phyloP scores from a whole-genome alignment of 2,329 filamentous ascomycete species.

The Byssochlamys sp. region DNA sequence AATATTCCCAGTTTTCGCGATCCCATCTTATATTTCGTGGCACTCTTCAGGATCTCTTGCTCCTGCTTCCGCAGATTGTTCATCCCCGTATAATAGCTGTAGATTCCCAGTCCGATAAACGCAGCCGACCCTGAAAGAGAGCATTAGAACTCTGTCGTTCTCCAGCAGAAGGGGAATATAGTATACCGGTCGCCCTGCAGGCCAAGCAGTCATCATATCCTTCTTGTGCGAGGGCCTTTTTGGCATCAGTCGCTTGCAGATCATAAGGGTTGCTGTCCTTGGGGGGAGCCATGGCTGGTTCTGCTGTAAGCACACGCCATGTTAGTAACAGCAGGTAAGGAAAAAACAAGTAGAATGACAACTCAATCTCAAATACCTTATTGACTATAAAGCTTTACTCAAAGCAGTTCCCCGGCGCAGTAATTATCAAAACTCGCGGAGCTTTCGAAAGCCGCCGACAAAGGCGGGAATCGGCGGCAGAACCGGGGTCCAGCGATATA shows the following conservation, averaged over 20 bases:
- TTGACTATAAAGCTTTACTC: not conserved
- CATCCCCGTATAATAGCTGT: slow-evolving; percentile 68
- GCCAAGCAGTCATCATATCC: slow-evolving; percentile 55
- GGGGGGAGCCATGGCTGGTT: slow-evolving; percentile 29
- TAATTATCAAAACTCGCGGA: not conserved
- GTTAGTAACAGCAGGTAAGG: not conserved
- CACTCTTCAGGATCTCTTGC: slow-evolving; percentile 53
- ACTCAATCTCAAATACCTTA: not conserved
- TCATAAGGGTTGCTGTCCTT: slow-evolving; percentile 44
- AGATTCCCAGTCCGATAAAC: slow-evolving; percentile 65
- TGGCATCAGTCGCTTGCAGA: slow-evolving; percentile 49
- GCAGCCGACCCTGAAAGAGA: slow-evolving; percentile 55
- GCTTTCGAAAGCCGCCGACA: slow-evolving; percentile 4
- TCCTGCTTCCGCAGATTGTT: slow-evolving; percentile 59
- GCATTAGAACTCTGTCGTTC: not conserved
- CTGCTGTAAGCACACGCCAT: not conserved
- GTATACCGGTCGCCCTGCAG: slow-evolving; percentile 61
- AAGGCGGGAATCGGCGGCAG: slow-evolving; percentile 25
- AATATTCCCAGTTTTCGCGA: slow-evolving; percentile 59
- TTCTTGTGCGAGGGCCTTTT: slow-evolving; percentile 42
- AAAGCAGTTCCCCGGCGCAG: not conserved
- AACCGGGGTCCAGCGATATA: slow-evolving; percentile 11
- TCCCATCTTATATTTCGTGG: slow-evolving; percentile 62
- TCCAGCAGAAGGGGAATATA: slow-evolving; percentile 7
- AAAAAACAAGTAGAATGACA: not conserved